Percentiles rank a stretch among this genome's conserved stretches.
These are phyloP conservation scores for Kondoa subrosea DNA, from an alignment of 768 basidiomycete species.

Conservation along the genomic window DNA sequence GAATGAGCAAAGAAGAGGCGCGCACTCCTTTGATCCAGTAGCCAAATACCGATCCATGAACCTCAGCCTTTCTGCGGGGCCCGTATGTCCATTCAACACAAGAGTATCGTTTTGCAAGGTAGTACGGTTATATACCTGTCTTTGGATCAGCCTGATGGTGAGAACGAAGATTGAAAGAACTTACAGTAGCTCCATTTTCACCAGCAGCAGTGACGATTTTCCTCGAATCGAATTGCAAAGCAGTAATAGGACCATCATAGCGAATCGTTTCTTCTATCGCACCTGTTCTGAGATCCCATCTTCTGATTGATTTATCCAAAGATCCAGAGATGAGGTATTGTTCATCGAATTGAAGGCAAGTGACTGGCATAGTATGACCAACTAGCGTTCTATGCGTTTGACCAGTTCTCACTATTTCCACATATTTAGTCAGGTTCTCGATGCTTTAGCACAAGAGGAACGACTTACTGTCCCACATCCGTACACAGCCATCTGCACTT, in stretches of 20 bases:
- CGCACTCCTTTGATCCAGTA: constrained; percentile 62
- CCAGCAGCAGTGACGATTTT: constrained; percentile 84
- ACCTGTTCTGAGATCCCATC: constrained; percentile 92
- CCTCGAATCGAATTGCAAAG: constrained; percentile 81
- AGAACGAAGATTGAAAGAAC: constrained; percentile 15
- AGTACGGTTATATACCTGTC: constrained; percentile 82
- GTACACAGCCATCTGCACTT: constrained; percentile 86
- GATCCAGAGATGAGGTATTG: constrained; percentile 80
- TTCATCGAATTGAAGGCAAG: constrained; percentile 89
- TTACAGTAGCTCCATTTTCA: constrained; percentile 80
- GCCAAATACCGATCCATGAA: constrained; percentile 94
- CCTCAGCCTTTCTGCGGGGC: constrained; percentile 67
- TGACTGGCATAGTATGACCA: constrained; percentile 85
- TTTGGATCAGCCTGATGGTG: background rate
- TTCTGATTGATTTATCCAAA: constrained; percentile 79
- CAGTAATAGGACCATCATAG: constrained; percentile 78
- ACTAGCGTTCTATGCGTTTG: constrained; percentile 83
- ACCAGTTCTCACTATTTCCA: constrained; percentile 74
- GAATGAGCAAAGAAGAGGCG: background rate
- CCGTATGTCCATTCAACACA: constrained; percentile 78
- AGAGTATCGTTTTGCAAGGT: constrained; percentile 72
- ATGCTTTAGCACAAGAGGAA: background rate
- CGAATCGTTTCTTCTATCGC: constrained; percentile 70
- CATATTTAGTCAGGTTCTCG: background rate
- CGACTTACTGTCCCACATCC: constrained; percentile 97